Evolutionary conservation across 148 eudicot species (phyloP).

Genomic region (Rhododendron simsii): DNA sequence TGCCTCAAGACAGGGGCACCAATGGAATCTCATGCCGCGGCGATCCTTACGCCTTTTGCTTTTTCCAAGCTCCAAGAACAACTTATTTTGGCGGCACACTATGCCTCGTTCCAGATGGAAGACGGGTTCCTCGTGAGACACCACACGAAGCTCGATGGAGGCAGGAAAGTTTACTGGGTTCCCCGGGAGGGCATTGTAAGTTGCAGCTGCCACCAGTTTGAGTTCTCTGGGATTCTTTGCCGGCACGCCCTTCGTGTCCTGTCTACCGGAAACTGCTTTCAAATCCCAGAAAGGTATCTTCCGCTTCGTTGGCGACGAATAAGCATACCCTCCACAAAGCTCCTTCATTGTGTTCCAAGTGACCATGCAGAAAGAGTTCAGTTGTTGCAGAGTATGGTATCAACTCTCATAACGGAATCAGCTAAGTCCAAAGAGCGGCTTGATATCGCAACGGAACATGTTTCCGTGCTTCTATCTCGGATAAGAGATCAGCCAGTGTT

Average conservation of each 20-base stretch:
- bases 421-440: constrained; percentile 77
- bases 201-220: constrained; percentile 82
- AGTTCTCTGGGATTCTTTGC: constrained; percentile 81
- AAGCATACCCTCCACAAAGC: constrained; percentile 36
- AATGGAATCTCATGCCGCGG: constrained; percentile 94
- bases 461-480: constrained; percentile 65
- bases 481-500: constrained; percentile 66
- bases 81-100: constrained; percentile 81
- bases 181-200: constrained; percentile 68
- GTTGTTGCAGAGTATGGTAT: constrained; percentile 68
- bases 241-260: constrained; percentile 91
- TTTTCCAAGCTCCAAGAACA: constrained; percentile 94
- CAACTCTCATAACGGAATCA: constrained; percentile 63
- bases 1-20: constrained; percentile 91
- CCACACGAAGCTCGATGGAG: constrained; percentile 84
- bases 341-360: constrained; percentile 24
- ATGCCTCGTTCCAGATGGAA: constrained; percentile 79
- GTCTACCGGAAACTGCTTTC: constrained; percentile 84
- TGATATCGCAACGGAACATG: constrained; percentile 72
- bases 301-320: constrained; percentile 80
- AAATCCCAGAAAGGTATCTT: constrained; percentile 85
- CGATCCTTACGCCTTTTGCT: constrained; percentile 81
- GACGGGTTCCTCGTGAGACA: constrained; percentile 77
- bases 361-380: constrained; percentile 63
- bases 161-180: constrained; percentile 77